A percentile compares a stretch with the other conserved stretches of the same genome.
Conservation (phyloP, 2,329 filamentous ascomycete genomes). For the Xylariaceae sp. region DNA sequence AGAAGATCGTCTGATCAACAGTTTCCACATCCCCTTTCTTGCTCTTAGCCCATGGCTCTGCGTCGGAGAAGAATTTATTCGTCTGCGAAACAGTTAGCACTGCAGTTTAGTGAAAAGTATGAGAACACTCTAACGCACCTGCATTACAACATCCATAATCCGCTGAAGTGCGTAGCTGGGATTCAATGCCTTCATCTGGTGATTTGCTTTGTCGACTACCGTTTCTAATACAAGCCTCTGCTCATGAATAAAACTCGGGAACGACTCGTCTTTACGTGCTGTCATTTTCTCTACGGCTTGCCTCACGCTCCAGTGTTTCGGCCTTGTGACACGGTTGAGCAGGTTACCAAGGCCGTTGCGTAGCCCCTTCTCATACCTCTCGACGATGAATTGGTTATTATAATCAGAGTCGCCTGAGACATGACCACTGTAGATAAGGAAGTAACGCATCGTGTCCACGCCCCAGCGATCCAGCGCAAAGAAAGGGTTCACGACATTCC, state of each 20-base stretch:
- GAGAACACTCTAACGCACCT: constrained; percentile 45
- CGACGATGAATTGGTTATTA: constrained; percentile 72
- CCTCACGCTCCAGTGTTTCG: constrained; percentile 66
- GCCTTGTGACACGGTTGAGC: constrained; percentile 64
- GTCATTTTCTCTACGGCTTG: constrained; percentile 49
- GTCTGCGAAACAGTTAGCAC: constrained; percentile 44
- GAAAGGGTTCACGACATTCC: constrained; percentile 93
- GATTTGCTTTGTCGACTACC: constrained; percentile 42
- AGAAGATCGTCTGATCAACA: constrained; percentile 63
- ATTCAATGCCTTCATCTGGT: constrained; percentile 62
- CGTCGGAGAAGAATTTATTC: constrained; percentile 64
- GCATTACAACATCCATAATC: constrained; percentile 61
- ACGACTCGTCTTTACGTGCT: neutral
- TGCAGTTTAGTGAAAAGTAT: neutral
- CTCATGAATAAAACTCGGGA: constrained; percentile 26
- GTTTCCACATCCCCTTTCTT: constrained; percentile 36
- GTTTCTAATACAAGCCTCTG: constrained; percentile 41
- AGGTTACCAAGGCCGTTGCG: constrained; percentile 80
- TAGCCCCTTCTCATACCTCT: constrained; percentile 76
- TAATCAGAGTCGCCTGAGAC: constrained; percentile 80
- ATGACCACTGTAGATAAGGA: constrained; percentile 77
- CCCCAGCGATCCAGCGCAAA: constrained; percentile 88
- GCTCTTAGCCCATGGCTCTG: constrained; percentile 65
- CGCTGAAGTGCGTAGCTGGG: constrained; percentile 63
- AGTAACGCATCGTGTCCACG: constrained; percentile 84